Percentiles rank a stretch among this genome's conserved stretches.
Evolutionary conservation across 1,284 basidiomycete species (phyloP).

Genomic region (Ustilago nuda): DNA sequence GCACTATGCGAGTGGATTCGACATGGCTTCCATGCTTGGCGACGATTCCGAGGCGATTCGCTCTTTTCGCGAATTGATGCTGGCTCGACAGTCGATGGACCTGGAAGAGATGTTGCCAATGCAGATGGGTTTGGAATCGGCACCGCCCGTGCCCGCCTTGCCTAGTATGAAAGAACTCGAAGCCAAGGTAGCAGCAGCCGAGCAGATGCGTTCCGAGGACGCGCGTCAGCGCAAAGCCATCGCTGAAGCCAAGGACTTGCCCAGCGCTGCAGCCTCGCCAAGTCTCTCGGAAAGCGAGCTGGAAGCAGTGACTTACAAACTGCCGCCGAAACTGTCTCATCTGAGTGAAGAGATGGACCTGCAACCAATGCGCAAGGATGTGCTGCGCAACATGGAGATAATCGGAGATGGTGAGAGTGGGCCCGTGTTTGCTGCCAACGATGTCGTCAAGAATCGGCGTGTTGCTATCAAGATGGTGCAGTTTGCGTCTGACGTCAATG

Average conservation of each 20-base stretch:
- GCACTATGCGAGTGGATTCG: constrained; percentile 60
- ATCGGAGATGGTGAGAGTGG: constrained; percentile 62
- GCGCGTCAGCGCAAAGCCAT: background rate
- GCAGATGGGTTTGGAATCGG: constrained; percentile 27
- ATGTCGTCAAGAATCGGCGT: constrained; percentile 30
- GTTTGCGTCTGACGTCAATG: constrained; percentile 24
- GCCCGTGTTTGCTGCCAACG: constrained; percentile 49
- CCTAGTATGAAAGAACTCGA: constrained; percentile 43
- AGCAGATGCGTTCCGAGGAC: constrained; percentile 22
- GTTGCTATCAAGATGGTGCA: constrained; percentile 57
- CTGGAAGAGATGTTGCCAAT: constrained; percentile 56
- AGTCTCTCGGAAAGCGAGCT: constrained; percentile 14
- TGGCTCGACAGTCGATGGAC: constrained; percentile 57
- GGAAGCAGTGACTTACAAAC: background rate
- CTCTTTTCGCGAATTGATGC: constrained; percentile 52
- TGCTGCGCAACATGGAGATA: constrained; percentile 43
- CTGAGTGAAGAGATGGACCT: constrained; percentile 24
- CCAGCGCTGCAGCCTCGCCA: constrained; percentile 10
- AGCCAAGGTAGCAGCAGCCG: constrained; percentile 36
- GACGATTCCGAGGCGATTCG: constrained; percentile 49
- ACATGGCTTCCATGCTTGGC: constrained; percentile 49
- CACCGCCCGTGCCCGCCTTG: constrained; percentile 58
- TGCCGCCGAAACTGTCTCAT: constrained; percentile 33
- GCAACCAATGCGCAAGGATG: constrained; percentile 22
- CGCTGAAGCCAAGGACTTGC: background rate